Conservation (phyloP, 2,329 filamentous ascomycete species). For the Pseudofabraea citricarpa region DNA sequence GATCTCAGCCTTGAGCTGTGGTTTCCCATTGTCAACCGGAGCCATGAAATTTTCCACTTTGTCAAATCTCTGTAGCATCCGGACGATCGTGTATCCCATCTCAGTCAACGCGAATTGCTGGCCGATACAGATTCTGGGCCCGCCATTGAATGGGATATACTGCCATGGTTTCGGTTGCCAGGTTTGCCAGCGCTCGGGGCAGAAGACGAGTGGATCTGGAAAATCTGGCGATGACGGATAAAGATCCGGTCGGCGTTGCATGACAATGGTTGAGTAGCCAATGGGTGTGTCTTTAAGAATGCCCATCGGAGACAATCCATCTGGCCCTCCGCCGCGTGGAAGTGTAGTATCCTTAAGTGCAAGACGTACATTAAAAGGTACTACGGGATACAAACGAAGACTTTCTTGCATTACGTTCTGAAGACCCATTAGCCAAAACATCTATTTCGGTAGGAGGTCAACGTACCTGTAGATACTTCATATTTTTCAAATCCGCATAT, state of each 20-base stretch:
- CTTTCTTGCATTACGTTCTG: constrained; percentile 71
- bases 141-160: constrained; percentile 73
- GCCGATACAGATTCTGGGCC: constrained; percentile 69
- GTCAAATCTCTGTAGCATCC: constrained; percentile 69
- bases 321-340: constrained; percentile 63
- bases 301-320: constrained; percentile 57
- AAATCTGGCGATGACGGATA: constrained; percentile 48
- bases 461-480: constrained; percentile 66
- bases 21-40: constrained; percentile 47
- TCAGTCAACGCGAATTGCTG: constrained; percentile 80
- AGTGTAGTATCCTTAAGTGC: constrained; percentile 70
- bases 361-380: constrained; percentile 74
- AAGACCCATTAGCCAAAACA: constrained; percentile 2
- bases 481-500: constrained; percentile 78
- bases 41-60: constrained; percentile 54
- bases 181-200: constrained; percentile 61
- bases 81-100: constrained; percentile 66
- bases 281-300: constrained; percentile 62
- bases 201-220: constrained; percentile 46
- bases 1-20: constrained; percentile 53
- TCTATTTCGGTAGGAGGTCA: background rate
- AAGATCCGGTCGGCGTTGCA: constrained; percentile 66
- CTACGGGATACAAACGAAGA: constrained; percentile 70
- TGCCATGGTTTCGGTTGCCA: constrained; percentile 64
- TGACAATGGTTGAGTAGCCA: constrained; percentile 61